Base-by-base conservation (phyloP, 208 protist genomes). In the Acanthamoeba healyi region DNA sequence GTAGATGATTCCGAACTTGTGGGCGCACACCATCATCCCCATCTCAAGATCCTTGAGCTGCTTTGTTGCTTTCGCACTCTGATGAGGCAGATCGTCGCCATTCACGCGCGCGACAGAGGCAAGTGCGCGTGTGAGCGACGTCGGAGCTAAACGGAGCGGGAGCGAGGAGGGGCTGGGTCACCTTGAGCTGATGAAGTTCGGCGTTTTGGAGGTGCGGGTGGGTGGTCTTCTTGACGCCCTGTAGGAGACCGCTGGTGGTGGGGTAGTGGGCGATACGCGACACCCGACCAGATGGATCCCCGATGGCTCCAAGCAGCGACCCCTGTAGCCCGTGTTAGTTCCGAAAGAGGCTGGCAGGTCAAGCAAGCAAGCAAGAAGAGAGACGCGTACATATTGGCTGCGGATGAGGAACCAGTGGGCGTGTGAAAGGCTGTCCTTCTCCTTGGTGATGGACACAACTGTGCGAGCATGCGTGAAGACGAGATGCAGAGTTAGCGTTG, bases 1-100 rank as follows among this genome's bases (percentile, higher is more conserved):
- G 38, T 92, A 92, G 44, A 92, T 67, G 40, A 92, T 58, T 22
- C 86, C 86, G 70, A 92, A 92, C 42, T 92, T 92, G 63, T 92
- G 63, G 15, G 86, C 86, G 46, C 86, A 38, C 22, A 92, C 86
- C 56, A 92, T 67, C 49, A 61, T 44, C 86, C 32, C 49, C 51
- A 70, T 40, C 49, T 92, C 86, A 22, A 92, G 49, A 19, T 51
- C n/a, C 49, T 74, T 92, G 24, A 92, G 86, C 63, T 92, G 58
- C 63, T 70, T 92, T 26, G 38, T 17, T 34, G 49, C 49, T 32
- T 67, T 74, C 7, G 86, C 63, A 24, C 86, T 56, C 81, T 74
- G 34, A 9, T 74, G 15, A 6, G 29, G 61, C n/a, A 32, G 7
- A 70, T 70, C n/a, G 7, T 70, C 34, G 61, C 61, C 61, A 70